Conservation (phyloP, 164 flowering plant genomes). For the Chloranthus sessilifolius region DNA sequence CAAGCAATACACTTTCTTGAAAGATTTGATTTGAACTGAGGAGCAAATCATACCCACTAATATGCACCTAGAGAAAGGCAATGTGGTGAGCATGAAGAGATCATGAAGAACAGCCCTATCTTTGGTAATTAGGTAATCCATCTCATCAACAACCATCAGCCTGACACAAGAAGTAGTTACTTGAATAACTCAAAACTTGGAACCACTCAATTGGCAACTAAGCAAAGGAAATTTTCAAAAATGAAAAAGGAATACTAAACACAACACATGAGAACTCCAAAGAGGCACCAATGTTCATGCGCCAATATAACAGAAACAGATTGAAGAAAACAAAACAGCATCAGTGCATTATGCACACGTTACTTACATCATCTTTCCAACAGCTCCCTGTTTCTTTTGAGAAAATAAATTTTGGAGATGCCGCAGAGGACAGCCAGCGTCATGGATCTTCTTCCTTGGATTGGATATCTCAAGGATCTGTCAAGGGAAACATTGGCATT, state of each 20-base stretch:
- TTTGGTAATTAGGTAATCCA: conserved; percentile 85
- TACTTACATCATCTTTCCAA: conserved; percentile 61
- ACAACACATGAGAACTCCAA: not conserved
- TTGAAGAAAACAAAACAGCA: too few species aligned
- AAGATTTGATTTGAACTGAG: not conserved
- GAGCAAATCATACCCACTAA: conserved; percentile 53
- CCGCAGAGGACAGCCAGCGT: conserved; percentile 41
- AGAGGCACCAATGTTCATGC: not conserved
- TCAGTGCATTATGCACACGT: not conserved
- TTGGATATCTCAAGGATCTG: conserved; percentile 51
- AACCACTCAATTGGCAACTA: conserved; percentile 3
- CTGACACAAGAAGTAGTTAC: conserved; percentile 29
- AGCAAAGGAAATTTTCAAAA: too few species aligned
- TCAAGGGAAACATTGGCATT: not conserved
- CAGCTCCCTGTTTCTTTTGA: conserved; percentile 34
- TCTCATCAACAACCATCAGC: conserved; percentile 79
- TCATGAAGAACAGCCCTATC: conserved; percentile 90
- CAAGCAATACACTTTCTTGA: conserved; percentile 2
- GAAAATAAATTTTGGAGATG: conserved; percentile 58
- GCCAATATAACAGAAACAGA: not conserved
- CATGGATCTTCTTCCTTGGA: conserved; percentile 32
- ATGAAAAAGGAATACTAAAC: not conserved
- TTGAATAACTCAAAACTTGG: not conserved
- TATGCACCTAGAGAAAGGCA: conserved; percentile 75
- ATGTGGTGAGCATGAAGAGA: conserved; percentile 90